Base-by-base conservation (phyloP, 352 stramenopile species). In the Globisporangium nodosum region DNA sequence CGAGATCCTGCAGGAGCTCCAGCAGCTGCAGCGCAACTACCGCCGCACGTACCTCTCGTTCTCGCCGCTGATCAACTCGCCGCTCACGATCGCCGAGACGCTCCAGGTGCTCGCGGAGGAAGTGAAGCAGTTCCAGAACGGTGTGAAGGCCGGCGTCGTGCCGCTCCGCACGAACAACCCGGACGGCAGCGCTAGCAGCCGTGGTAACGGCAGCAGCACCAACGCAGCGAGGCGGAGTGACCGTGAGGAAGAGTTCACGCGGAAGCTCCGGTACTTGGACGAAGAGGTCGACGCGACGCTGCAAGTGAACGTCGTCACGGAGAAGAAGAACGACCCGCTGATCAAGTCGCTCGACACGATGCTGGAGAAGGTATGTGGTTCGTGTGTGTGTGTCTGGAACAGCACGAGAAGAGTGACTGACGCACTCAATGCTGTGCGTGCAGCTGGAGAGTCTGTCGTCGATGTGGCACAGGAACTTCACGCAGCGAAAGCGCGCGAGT, bases 251-350 rank as follows among this genome's bases (percentile, higher is more conserved):
- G 72, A 86, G 31, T 86, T 85, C 13, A 48, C 66, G 46, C 74
- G 66, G 40, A 88, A 89, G 51, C 56, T 91, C 52, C 59, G 69
- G 33, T 87, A 83, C 54, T 55, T 91, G 52, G 69, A 83, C 63
- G 78, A 89, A 67, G 81, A 90, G 43, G 70, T 88, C 16, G 65
- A 74, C 15, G 81, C 76, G 11, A 88, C 78, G n/a, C 54, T 86
- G 9, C 76, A 84, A 40, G 76, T 88, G 30, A 88, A 88, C 39
- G 68, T 78, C 30, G 70, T 70, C 24, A 91, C 81, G 0, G 78
- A 88, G 60, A 87, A 88, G 68, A 85, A 86, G 61, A 88, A 88
- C 56, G 78, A 90, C n/a, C 76, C 78, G 27, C 55, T 90, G 27
- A 75, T 88, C 67, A 91, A 89, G 63, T 65, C 66, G 31, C 57